Percentiles rank a stretch among this genome's conserved stretches.
Evolutionary conservation across 768 basidiomycete genomes (phyloP).

Genomic region (Myochromella boudieri): DNA sequence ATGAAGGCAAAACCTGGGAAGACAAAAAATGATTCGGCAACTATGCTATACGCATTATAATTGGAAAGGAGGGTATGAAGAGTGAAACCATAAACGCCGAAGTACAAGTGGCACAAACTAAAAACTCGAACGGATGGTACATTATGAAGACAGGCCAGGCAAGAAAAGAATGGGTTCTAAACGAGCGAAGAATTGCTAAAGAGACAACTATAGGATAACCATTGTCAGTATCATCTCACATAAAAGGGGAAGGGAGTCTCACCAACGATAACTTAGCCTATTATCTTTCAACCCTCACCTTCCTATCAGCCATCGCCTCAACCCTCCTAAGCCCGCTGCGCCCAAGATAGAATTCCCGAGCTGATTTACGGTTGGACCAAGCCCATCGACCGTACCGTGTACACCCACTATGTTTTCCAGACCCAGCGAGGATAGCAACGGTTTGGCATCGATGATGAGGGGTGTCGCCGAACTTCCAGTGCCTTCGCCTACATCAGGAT

Average conservation of each 20-base stretch:
- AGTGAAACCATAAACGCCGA: too few species aligned
- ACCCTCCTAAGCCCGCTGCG: constrained; percentile 11
- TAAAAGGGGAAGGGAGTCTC: neutral
- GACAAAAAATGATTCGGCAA: too few species aligned
- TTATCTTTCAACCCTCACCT: neutral
- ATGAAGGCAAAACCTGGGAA: too few species aligned
- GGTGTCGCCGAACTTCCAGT: neutral
- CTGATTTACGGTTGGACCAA: constrained; percentile 6
- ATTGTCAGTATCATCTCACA: neutral
- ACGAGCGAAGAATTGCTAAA: neutral
- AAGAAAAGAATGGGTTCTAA: neutral
- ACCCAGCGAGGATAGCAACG: constrained; percentile 16
- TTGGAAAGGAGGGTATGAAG: neutral
- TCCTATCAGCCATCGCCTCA: constrained; percentile 11
- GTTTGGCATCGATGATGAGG: constrained; percentile 16
- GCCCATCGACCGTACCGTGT: constrained; percentile 10
- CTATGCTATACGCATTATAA: too few species aligned
- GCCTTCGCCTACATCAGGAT: neutral
- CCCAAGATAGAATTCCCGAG: constrained; percentile 12
- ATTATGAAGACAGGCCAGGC: constrained; percentile 1
- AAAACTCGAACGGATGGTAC: neutral
- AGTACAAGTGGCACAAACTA: neutral
- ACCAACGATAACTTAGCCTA: constrained; percentile 3
- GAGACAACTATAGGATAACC: too few species aligned
- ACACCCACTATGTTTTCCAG: constrained; percentile 10